Conservation (phyloP, 2,329 filamentous ascomycete species). For the Talaromyces piceae region DNA sequence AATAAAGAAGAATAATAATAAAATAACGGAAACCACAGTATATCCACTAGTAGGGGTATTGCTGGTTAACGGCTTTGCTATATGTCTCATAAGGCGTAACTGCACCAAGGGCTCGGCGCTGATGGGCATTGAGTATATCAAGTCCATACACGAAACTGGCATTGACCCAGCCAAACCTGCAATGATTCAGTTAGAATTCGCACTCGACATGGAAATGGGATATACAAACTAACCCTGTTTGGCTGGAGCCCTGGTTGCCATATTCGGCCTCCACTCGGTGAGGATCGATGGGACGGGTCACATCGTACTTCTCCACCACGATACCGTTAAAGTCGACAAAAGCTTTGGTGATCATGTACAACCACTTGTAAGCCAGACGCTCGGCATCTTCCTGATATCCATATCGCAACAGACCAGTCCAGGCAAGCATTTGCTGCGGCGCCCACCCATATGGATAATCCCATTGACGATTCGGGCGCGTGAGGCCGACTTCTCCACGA, state of each 20-base stretch:
- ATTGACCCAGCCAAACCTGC: constrained; percentile 96
- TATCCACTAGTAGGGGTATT: constrained; percentile 16
- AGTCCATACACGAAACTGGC: constrained; percentile 94
- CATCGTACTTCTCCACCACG: constrained; percentile 98
- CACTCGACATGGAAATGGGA: constrained; percentile 87
- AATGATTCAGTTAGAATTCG: constrained; percentile 34
- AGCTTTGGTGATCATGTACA: constrained; percentile 97
- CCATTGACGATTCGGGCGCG: constrained; percentile 93
- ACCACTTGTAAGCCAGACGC: constrained; percentile 87
- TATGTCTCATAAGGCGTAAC: constrained; percentile 82
- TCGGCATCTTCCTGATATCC: constrained; percentile 87
- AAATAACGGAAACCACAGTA: too few species aligned
- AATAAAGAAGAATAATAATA: neutral
- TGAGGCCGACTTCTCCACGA: constrained; percentile 68
- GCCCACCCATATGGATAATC: constrained; percentile 98
- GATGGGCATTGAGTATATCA: constrained; percentile 79
- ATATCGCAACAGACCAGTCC: constrained; percentile 86
- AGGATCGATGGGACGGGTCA: constrained; percentile 80
- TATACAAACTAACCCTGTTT: constrained; percentile 46
- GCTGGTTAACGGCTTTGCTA: constrained; percentile 52
- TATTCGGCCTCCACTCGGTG: constrained; percentile 96
- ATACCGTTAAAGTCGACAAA: constrained; percentile 98
- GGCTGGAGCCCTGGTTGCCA: constrained; percentile 70
- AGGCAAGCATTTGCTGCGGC: constrained; percentile 95
- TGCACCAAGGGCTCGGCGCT: constrained; percentile 79